A percentile compares a stretch with the other conserved stretches of the same genome.
Conservation (phyloP, 495 filamentous ascomycete genomes). For the Hypoxylon cercidicola region DNA sequence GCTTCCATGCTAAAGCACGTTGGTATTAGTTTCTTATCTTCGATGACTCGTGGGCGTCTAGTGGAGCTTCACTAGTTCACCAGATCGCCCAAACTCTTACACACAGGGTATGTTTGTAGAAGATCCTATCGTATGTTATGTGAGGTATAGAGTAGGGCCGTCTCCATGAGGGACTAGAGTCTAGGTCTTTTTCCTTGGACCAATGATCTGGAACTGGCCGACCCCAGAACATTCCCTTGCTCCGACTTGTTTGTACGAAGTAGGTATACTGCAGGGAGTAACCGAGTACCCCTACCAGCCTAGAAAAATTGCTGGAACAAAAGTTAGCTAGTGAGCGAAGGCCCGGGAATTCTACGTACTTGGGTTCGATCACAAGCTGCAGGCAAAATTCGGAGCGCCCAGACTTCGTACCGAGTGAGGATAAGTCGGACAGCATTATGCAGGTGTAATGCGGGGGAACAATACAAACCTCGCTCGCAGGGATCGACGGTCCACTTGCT, state of each 20-base stretch:
- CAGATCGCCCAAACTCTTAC: constrained; percentile 4
- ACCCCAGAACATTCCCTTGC: constrained; percentile 35
- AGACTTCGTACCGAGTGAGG: constrained; percentile 19
- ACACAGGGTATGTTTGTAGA: constrained; percentile 16
- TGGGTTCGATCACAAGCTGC: constrained; percentile 38
- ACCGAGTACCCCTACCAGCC: constrained; percentile 34
- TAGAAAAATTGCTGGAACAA: constrained; percentile 17
- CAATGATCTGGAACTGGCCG: constrained; percentile 38
- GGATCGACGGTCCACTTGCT: constrained; percentile 40
- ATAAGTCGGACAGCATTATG: constrained; percentile 29
- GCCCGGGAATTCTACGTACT: constrained; percentile 37
- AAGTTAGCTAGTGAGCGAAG: constrained; percentile 17
- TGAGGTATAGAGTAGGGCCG: constrained; percentile 12
- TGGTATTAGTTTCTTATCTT: constrained; percentile 1
- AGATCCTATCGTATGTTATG: neutral
- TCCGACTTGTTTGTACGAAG: constrained; percentile 25
- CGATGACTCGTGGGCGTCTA: neutral
- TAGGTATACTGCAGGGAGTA: constrained; percentile 39
- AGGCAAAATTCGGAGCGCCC: constrained; percentile 10
- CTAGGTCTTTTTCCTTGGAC: constrained; percentile 27
- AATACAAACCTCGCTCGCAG: constrained; percentile 35
- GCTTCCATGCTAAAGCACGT: neutral
- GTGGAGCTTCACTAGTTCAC: constrained; percentile 29
- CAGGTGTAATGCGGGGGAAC: constrained; percentile 40
- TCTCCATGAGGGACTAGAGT: constrained; percentile 24